Evolutionary conservation across 768 basidiomycete species (phyloP).

Genomic region (Tricholoma matsutake): DNA sequence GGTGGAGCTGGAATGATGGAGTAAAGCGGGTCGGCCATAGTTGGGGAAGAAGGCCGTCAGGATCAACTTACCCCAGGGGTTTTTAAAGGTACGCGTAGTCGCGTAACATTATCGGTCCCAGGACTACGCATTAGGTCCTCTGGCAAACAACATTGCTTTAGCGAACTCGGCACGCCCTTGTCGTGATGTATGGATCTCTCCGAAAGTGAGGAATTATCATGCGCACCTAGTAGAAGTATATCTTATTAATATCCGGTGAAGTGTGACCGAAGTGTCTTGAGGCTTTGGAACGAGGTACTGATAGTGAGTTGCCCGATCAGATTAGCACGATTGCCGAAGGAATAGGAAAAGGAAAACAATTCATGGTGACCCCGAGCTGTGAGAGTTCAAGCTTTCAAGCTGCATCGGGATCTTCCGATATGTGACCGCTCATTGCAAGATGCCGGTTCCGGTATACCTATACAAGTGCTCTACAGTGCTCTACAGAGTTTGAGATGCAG

Average conservation of each 20-base stretch:
- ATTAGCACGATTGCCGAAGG: not conserved
- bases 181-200: not conserved
- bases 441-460: too few relatives aligned
- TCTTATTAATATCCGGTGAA: constrained; percentile 3
- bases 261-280: constrained; percentile 1
- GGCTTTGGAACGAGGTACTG: constrained; percentile 2
- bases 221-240: not conserved
- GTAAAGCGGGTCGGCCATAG: constrained; percentile 26
- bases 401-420: too few relatives aligned
- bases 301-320: not conserved
- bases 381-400: too few relatives aligned
- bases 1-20: constrained; percentile 25
- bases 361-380: too few relatives aligned
- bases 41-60: constrained; percentile 23
- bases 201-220: not conserved
- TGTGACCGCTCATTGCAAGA: too few relatives aligned
- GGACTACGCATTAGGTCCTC: not conserved
- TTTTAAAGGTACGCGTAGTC: constrained; percentile 26
- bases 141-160: not conserved
- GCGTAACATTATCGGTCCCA: not conserved
- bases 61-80: constrained; percentile 20
- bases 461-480: too few relatives aligned
- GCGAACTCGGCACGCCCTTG: not conserved
- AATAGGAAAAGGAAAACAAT: not conserved
- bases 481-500: too few relatives aligned